These are phyloP conservation scores for Chamaecyparis obtusa DNA, from an alignment of 75 land plant species.

Conservation along the genomic window DNA sequence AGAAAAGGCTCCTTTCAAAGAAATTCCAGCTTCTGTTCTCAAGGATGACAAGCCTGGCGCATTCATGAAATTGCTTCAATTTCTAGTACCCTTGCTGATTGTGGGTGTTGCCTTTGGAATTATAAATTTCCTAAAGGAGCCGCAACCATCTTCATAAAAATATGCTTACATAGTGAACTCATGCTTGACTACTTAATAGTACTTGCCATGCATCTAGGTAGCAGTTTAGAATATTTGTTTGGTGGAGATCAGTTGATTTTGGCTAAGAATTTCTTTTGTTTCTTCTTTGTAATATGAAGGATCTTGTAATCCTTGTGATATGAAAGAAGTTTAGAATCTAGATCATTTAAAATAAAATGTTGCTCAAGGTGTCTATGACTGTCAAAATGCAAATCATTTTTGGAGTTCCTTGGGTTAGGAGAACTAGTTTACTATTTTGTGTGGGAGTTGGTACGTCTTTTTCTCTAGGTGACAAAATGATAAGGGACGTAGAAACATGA, in stretches of 20 bases:
- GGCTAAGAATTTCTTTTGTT: not conserved
- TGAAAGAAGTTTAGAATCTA: not conserved
- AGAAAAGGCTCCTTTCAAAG: slow-evolving; percentile 28
- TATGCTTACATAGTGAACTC: not conserved
- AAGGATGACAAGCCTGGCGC: slow-evolving; percentile 24
- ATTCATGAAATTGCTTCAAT: slow-evolving; percentile 22
- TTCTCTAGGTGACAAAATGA: too few species aligned
- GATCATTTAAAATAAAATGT: not conserved
- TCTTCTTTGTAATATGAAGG: not conserved
- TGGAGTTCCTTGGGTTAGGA: not conserved
- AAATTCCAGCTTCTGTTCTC: slow-evolving; percentile 32
- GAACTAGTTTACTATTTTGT: not conserved
- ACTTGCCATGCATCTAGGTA: not conserved
- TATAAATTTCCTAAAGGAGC: slow-evolving; percentile 4
- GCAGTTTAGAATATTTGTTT: not conserved
- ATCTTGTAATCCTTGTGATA: not conserved
- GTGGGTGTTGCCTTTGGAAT: slow-evolving; percentile 30
- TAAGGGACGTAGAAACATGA: too few species aligned
- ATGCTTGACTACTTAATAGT: not conserved
- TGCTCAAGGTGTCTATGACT: not conserved
- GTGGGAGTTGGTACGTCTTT: not conserved
- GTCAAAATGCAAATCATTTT: not conserved
- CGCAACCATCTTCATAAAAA: not conserved
- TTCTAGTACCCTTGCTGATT: slow-evolving; percentile 28
- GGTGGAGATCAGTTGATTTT: not conserved